Evolutionary conservation across 164 flowering plant genomes (phyloP), one percentile per base, ranked within the genome.

Genomic region (Stephania cephalantha): DNA sequence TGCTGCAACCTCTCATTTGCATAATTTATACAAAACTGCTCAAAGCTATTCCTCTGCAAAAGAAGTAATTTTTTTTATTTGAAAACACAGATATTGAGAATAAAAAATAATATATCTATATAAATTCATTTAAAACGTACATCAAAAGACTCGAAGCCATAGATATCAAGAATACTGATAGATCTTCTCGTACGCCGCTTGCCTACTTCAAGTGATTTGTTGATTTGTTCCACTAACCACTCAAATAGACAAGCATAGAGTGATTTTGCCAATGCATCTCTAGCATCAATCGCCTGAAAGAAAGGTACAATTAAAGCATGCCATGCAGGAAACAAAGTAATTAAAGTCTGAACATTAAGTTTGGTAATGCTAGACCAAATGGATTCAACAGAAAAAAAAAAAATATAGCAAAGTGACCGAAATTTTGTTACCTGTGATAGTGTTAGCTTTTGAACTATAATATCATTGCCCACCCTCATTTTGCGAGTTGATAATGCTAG

Each of bases 1-100:
- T 96, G 98, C 79, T 96, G 99, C 82, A 96, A 77, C 79, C 99
- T 89, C 83, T 96, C 99, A 82, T 96, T 96, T 46, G 99, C 99
- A 87, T 92, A 96, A 83, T 96, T 96, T 70, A 96, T 96, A 87
- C 99, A 96, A 81, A 96, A 94, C 85, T 96, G 99, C 86, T 96
- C 99, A 83, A 96, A 96, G 81, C 98, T 94, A 80, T 94, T 96
- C 71, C 81, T 90, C 99, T 96, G 90, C 75, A 80, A 70, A 78
- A 77, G 46, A 20, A 81, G 63, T 68, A 0, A 25, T 35, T 10
- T n/a, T 70, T 3, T 69, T 31, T 22, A 17, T 9, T 71, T 20
- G 8, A 73, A 66, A 31, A 61, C 22, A 52, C 46, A 73, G 9
- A 52, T 35, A 35, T 35, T 35, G 42, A 35, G 42, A 35, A 35